Percentiles rank a stretch among this genome's conserved stretches.
phyloP scores from a whole-genome alignment of 108 stramenopile species.

The Hondaea fermentalgiana region DNA sequence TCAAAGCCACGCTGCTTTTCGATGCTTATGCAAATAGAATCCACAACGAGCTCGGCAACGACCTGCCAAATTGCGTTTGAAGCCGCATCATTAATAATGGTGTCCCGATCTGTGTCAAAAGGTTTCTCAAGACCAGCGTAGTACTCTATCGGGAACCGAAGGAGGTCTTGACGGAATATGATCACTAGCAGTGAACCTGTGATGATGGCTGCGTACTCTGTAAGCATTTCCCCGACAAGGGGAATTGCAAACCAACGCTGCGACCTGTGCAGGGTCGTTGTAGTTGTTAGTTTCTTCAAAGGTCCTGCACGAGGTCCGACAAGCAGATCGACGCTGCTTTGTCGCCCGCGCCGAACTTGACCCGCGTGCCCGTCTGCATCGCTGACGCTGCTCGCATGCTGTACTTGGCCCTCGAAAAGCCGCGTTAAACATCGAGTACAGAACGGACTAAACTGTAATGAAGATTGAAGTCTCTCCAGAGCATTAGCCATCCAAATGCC shows the following conservation, averaged over 20 bases:
- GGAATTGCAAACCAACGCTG: background rate
- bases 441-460: no score
- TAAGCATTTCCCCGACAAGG: background rate
- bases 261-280: background rate
- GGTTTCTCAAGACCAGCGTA: background rate
- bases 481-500: background rate
- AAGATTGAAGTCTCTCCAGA: no score
- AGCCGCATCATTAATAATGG: background rate
- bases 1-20: background rate
- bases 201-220: background rate
- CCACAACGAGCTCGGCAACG: background rate
- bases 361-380: no score
- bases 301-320: no score
- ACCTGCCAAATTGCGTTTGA: background rate
- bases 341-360: no score
- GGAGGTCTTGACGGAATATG: background rate
- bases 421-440: no score
- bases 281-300: background rate
- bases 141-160: background rate
- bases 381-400: no score
- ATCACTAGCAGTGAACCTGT: background rate
- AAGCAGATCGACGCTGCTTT: no score
- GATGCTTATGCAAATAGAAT: background rate
- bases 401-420: no score
- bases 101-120: background rate